phyloP scores from a whole-genome alignment of 148 eudicot genomes.

The Diospyros kaki region DNA sequence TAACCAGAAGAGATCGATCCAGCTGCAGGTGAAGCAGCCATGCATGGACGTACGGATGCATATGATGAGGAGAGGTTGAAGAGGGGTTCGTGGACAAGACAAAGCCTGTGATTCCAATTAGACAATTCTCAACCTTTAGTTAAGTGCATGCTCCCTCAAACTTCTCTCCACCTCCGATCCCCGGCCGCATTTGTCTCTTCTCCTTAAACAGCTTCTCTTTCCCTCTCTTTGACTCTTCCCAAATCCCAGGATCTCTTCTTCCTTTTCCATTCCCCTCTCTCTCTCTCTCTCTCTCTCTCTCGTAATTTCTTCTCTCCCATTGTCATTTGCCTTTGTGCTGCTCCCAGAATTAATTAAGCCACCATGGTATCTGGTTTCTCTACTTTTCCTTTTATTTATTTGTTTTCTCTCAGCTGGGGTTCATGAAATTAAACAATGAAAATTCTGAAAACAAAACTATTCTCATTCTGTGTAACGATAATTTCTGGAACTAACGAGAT shows the following conservation, averaged over 20 bases:
- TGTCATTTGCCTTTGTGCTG: background rate
- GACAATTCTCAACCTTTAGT: conserved; percentile 12
- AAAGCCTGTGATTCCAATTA: background rate
- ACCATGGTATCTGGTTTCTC: conserved; percentile 16
- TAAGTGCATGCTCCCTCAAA: background rate
- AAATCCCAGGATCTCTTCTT: conserved; percentile 34
- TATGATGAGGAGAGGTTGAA: background rate
- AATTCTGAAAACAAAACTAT: too few species aligned
- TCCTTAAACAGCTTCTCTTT: conserved; percentile 20
- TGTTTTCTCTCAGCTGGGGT: too few species aligned
- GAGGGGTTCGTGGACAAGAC: conserved; percentile 27
- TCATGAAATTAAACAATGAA: too few species aligned
- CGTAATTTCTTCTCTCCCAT: conserved; percentile 9
- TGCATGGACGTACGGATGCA: too few species aligned
- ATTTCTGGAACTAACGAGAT: too few species aligned
- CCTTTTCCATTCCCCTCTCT: background rate
- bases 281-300: conserved; percentile 11
- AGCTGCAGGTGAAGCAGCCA: too few species aligned
- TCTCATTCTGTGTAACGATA: too few species aligned
- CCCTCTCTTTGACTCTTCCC: conserved; percentile 20
- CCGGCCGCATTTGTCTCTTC: conserved; percentile 33
- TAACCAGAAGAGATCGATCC: too few species aligned
- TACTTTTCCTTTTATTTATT: too few species aligned
- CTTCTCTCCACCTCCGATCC: conserved; percentile 9
- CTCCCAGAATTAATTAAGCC: background rate